Evolutionary conservation across 2,329 filamentous ascomycete species (phyloP).

Genomic region (Xylariales sp.): DNA sequence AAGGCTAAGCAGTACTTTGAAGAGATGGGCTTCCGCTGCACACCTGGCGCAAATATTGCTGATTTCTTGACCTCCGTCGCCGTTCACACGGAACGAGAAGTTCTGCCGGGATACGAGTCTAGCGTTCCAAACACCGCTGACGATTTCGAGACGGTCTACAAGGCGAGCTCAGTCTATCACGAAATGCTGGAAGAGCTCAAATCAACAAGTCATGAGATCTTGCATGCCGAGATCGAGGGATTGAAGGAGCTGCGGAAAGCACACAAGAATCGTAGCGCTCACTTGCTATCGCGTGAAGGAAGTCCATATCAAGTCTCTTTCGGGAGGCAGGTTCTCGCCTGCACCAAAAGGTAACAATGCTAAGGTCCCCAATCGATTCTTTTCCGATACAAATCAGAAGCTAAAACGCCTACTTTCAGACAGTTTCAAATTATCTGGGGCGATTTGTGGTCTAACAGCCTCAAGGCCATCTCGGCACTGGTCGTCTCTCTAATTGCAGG

Average conservation of each 20-base stretch:
- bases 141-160: conserved; percentile 49
- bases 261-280: conserved; percentile 17
- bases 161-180: conserved; percentile 28
- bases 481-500: conserved; percentile 62
- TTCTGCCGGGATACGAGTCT: conserved; percentile 52
- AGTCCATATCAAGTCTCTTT: conserved; percentile 21
- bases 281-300: conserved; percentile 10
- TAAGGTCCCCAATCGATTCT: conserved; percentile 17
- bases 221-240: conserved; percentile 35
- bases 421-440: conserved; percentile 27
- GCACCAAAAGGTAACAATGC: conserved; percentile 35
- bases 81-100: conserved; percentile 56
- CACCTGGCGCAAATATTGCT: conserved; percentile 51
- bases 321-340: conserved; percentile 24
- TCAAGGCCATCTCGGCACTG: conserved; percentile 53
- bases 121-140: conserved; percentile 57
- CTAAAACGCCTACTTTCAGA: no score
- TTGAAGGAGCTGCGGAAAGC: conserved; percentile 25
- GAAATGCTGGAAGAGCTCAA: conserved; percentile 10
- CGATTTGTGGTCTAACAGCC: conserved; percentile 22
- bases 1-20: conserved; percentile 63
- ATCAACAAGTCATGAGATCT: conserved; percentile 12
- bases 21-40: conserved; percentile 56
- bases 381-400: conserved; percentile 11
- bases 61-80: conserved; percentile 68